Conservation (phyloP, 2,329 filamentous ascomycete species). For the Stagonosporopsis cucurbitacearum region DNA sequence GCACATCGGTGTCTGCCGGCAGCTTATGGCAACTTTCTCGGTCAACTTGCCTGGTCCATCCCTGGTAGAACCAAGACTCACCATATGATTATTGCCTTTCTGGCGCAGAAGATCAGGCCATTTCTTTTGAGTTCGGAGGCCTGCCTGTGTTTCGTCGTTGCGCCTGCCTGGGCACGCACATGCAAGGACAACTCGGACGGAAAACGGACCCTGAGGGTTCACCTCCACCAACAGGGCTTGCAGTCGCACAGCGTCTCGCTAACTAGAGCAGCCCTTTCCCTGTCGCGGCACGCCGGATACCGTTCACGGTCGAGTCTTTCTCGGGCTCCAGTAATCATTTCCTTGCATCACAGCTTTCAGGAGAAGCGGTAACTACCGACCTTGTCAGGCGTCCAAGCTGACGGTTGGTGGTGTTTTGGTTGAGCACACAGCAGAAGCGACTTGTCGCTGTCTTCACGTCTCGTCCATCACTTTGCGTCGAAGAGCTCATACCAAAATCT, state of each 20-base stretch:
- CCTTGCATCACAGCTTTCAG: conserved; percentile 1
- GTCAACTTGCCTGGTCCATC: neutral
- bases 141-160: neutral
- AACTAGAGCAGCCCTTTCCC: conserved; percentile 11
- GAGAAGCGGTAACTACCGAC: conserved; percentile 6
- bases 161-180: conserved; percentile 12
- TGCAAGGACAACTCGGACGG: conserved; percentile 17
- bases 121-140: neutral
- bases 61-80: neutral
- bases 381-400: neutral
- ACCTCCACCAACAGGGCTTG: conserved; percentile 8
- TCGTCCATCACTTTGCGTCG: neutral
- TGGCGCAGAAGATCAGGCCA: conserved; percentile 1
- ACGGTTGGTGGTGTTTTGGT: neutral
- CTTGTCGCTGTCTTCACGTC: neutral
- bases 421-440: neutral
- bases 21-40: neutral
- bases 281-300: conserved; percentile 15
- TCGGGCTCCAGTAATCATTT: neutral
- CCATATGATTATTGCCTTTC: neutral
- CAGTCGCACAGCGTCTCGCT: conserved; percentile 12
- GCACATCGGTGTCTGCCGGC: neutral
- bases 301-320: neutral
- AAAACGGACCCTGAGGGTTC: neutral
- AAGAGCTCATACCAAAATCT: neutral